A percentile compares a stretch with the other conserved stretches of the same genome.
Evolutionary conservation across 208 protist genomes (phyloP).

Genomic region (Vickermania ingenoplastis): DNA sequence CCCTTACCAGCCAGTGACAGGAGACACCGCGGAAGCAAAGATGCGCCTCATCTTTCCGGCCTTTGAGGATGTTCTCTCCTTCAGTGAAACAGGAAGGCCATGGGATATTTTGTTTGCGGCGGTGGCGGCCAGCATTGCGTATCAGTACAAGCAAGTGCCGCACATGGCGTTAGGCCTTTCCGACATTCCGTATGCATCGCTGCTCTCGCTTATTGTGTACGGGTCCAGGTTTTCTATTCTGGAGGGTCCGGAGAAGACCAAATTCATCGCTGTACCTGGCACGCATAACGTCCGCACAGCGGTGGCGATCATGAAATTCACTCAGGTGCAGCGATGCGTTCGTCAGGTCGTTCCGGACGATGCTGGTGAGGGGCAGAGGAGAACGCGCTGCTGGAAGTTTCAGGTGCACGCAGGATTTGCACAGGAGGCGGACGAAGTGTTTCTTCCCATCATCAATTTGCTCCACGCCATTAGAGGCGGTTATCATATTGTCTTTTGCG

Average conservation of each 20-base stretch:
- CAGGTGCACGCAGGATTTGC: constrained; percentile 54
- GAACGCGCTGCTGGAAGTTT: constrained; percentile 38
- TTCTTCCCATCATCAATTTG: constrained; percentile 32
- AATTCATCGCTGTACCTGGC: constrained; percentile 71
- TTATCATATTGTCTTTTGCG: constrained; percentile 63
- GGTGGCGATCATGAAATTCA: constrained; percentile 31
- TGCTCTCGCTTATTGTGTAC: constrained; percentile 31
- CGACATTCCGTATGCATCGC: constrained; percentile 56
- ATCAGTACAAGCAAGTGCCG: constrained; percentile 56
- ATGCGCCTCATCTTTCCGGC: constrained; percentile 40
- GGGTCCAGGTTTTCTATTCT: constrained; percentile 51
- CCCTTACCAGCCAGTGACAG: constrained; percentile 4
- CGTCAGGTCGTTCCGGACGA: constrained; percentile 25
- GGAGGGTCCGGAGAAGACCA: constrained; percentile 52
- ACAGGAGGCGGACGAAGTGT: constrained; percentile 42
- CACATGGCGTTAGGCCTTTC: constrained; percentile 48
- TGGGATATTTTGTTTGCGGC: constrained; percentile 27
- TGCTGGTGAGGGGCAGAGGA: constrained; percentile 24
- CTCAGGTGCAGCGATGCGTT: constrained; percentile 15
- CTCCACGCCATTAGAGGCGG: constrained; percentile 34
- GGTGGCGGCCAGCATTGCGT: constrained; percentile 38
- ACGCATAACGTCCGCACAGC: constrained; percentile 74
- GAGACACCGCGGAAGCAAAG: constrained; percentile 21
- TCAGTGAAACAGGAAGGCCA: constrained; percentile 10
- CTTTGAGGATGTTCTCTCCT: constrained; percentile 38